Percentiles rank a stretch among this genome's conserved stretches.
phyloP scores from a whole-genome alignment of 805 yeast species.

The Soucietia sequanensis region DNA sequence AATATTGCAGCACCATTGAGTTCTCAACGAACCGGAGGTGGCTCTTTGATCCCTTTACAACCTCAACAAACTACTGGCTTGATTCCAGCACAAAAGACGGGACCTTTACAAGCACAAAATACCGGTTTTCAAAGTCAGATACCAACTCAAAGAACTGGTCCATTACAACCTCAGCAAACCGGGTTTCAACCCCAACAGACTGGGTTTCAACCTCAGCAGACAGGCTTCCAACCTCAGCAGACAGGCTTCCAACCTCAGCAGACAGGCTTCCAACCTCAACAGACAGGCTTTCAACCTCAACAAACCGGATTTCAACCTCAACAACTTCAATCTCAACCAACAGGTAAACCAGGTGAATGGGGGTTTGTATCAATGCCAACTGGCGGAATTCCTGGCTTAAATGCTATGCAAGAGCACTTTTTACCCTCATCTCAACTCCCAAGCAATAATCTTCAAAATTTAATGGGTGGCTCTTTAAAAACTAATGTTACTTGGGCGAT shows the following conservation, averaged over 20 bases:
- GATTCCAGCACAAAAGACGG: conserved; percentile 47
- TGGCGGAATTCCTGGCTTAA: conserved; percentile 70
- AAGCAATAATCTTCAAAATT: conserved; percentile 38
- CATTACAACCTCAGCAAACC: conserved; percentile 28
- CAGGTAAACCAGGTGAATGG: conserved; percentile 80
- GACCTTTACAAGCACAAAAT: conserved; percentile 32
- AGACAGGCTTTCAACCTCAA: conserved; percentile 29
- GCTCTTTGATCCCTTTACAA: conserved; percentile 45
- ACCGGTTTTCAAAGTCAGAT: conserved; percentile 20
- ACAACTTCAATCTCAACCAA: conserved; percentile 47
- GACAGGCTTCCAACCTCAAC: conserved; percentile 34
- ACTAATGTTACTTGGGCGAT: conserved; percentile 76
- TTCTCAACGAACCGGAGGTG: conserved; percentile 47
- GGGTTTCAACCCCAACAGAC: conserved; percentile 32
- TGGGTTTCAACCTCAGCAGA: conserved; percentile 40
- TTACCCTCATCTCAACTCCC: conserved; percentile 50
- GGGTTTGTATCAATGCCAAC: conserved; percentile 70
- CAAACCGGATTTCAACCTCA: conserved; percentile 17
- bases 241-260: conserved; percentile 34
- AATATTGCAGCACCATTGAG: conserved; percentile 26
- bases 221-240: conserved; percentile 24
- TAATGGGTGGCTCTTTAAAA: conserved; percentile 43
- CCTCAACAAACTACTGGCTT: conserved; percentile 73
- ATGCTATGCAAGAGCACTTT: conserved; percentile 64
- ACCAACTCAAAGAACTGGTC: conserved; percentile 20